Evolutionary conservation across 306 rosid genomes (phyloP).

Genomic region (Rosa chinensis): DNA sequence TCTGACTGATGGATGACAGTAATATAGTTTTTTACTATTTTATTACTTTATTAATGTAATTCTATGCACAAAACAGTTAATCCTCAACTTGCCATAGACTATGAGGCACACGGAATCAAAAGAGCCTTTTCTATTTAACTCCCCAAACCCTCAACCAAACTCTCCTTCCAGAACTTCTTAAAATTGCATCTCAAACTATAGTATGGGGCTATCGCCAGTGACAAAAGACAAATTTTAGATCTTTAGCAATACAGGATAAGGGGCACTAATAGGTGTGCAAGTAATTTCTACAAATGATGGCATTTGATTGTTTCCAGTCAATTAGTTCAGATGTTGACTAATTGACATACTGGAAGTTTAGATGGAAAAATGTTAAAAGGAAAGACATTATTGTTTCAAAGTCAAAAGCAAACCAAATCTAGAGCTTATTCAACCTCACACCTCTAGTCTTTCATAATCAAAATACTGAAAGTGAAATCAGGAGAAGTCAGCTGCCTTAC

Average conservation of each 20-base stretch:
- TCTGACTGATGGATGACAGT: background rate
- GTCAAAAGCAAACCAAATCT: background rate
- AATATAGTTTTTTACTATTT: background rate
- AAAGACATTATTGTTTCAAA: background rate
- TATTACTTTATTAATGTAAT: background rate
- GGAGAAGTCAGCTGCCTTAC: constrained; percentile 36
- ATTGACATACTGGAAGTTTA: background rate
- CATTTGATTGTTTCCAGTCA: background rate
- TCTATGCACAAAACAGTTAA: background rate
- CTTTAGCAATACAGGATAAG: background rate
- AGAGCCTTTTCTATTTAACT: background rate
- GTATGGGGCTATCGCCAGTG: background rate
- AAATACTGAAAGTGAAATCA: background rate
- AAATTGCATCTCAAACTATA: background rate
- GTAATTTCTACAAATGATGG: background rate
- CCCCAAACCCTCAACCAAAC: background rate
- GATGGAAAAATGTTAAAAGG: background rate
- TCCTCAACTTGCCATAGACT: background rate
- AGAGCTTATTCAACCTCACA: background rate
- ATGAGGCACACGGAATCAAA: too few species aligned
- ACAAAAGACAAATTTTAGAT: background rate
- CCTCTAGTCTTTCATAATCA: background rate
- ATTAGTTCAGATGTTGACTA: background rate
- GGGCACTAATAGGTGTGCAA: background rate
- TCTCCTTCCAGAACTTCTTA: background rate